Base-by-base conservation (phyloP, 202 grass and related monocot genomes). In the Digitaria exilis region DNA sequence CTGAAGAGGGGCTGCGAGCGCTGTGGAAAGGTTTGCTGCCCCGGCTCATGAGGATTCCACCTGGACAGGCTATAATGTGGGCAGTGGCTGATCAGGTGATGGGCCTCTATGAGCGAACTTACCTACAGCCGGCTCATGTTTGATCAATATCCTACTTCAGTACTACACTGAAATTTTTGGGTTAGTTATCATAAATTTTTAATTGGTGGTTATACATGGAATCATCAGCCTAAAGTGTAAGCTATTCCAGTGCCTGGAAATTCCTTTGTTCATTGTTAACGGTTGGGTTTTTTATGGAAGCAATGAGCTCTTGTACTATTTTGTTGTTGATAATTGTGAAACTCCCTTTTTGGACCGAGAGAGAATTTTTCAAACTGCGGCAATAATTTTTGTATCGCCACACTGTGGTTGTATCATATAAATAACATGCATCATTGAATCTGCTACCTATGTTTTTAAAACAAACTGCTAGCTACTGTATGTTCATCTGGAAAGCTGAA, bases 11-110 rank as follows among this genome's bases (percentile, higher is more conserved):
- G 24, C 44, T 92, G 77, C 77, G 80, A 43, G 84, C 87, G 13
- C 78, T 99, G n/a, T 96, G 93, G 96, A 99, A 88, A 84, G 93
- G 91, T 32, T 87, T 99, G 75, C 89, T 96, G 84, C 93, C 96
- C 2, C 89, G 93, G 81, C 93, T 99, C 44, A 92, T 92, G 93
- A 96, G 96, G 89, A 99, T 99, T 85, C 96, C 96, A 69, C 96
- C 96, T 76, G 96, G 96, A 34, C 96, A 96, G 73, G 91, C 91
- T 37, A 96, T 99, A 73, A 87, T 99, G 93, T 99, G 93, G 93
- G 82, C 75, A 42, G 96, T 92, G 28, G 93, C 96, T 78, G 96
- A 96, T 83, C 96, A 96, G 85, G 89, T 99, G 61, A 90, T 88
- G 60, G 93, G 93, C 70, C 71, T 99, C 59, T 99, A 99, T 84